Evolutionary conservation across 306 rosid species (phyloP).

Genomic region (Lathyrus aphaca): DNA sequence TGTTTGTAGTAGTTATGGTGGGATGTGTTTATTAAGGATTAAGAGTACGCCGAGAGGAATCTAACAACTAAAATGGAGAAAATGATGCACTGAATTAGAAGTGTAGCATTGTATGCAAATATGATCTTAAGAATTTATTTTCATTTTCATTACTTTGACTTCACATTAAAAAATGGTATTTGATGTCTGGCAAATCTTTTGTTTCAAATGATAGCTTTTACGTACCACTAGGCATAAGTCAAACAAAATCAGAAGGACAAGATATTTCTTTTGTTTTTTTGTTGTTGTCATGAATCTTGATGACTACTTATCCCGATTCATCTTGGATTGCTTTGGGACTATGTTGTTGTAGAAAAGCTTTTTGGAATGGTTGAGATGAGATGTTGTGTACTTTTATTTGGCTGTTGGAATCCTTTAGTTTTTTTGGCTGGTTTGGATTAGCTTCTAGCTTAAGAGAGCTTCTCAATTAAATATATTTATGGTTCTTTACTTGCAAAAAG

Average conservation of each 20-base stretch:
- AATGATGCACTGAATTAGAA: neutral
- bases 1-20: neutral
- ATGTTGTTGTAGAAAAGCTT: neutral
- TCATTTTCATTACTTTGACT: neutral
- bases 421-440: conserved; percentile 9
- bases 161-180: neutral
- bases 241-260: neutral
- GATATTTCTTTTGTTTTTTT: conserved; percentile 1
- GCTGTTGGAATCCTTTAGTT: neutral
- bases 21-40: conserved; percentile 2
- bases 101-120: neutral
- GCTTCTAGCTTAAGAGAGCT: neutral
- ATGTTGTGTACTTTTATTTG: conserved; percentile 5
- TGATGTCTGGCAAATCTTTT: neutral
- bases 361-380: conserved; percentile 10
- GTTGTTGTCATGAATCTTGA: conserved; percentile 4
- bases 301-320: neutral
- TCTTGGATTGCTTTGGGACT: neutral
- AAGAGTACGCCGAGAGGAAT: neutral
- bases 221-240: neutral
- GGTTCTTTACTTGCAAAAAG: neutral
- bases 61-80: neutral
- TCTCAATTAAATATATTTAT: neutral
- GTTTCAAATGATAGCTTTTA: neutral
- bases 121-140: neutral